A percentile compares a stretch with the other conserved stretches of the same genome.
Conservation (phyloP, 1,284 basidiomycete genomes). For the Ustilago xerochloae region DNA sequence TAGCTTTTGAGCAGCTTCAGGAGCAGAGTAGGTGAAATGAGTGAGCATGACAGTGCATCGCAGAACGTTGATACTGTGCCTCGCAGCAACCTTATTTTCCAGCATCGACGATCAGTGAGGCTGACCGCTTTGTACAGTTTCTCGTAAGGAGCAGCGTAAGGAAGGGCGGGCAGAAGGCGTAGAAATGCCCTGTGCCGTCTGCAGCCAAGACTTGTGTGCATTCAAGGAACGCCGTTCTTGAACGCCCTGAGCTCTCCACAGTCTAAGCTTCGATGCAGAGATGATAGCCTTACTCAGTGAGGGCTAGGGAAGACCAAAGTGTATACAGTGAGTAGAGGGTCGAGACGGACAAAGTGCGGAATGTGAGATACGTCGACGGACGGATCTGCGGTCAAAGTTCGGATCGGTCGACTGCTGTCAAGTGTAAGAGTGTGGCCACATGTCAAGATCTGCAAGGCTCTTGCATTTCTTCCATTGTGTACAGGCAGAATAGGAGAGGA, state of each 20-base stretch:
- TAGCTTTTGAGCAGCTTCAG: too few species aligned
- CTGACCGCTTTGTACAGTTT: not conserved
- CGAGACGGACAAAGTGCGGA: constrained; percentile 14
- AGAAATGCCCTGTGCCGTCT: not conserved
- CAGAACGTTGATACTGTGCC: not conserved
- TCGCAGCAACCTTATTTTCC: not conserved
- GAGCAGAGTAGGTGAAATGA: too few species aligned
- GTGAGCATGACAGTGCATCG: not conserved
- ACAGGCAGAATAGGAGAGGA: not conserved
- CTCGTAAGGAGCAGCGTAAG: not conserved
- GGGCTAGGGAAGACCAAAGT: too few species aligned
- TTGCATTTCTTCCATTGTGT: not conserved
- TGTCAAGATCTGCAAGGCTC: constrained; percentile 25
- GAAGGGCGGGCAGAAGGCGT: not conserved
- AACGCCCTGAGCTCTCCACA: too few species aligned
- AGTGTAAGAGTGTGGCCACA: constrained; percentile 3
- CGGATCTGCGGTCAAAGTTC: not conserved
- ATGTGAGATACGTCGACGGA: constrained; percentile 23
- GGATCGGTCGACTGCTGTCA: not conserved
- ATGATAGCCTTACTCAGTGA: too few species aligned
- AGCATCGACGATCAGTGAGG: constrained; percentile 4
- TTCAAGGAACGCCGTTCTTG: not conserved
- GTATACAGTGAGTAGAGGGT: not conserved
- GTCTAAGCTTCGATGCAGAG: too few species aligned
- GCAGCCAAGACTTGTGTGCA: constrained; percentile 9